Evolutionary conservation across 208 protist genomes (phyloP), one percentile per base, ranked within the genome.

Genomic region (Angomonas deanei): DNA sequence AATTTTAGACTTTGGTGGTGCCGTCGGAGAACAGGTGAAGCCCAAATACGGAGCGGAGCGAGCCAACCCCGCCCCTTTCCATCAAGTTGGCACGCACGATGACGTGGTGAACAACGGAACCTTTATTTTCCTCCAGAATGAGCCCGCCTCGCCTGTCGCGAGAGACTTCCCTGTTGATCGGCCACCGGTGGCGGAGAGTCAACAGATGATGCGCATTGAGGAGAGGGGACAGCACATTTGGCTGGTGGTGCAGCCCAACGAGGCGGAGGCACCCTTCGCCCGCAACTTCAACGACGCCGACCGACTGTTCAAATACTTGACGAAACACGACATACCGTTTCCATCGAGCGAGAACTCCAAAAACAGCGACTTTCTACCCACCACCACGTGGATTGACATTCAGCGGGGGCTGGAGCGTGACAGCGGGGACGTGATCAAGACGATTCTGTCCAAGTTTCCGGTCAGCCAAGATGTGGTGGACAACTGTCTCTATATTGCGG

Each of bases 301-400:
- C 10, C 70, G 75, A 13, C 74, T 94, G 36, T 66, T 82, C n/a
- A 24, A 56, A 0, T 89, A 91, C 64, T 38, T 82, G 48, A 23
- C 55, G 17, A 5, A 66, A 6, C 73, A 79, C 57, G 30, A 74
- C 31, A 32, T 86, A 38, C 47, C 65, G 36, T 64, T 87, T 2
- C 81, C 87, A 0, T 69, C 38, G 28, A 5, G 11, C 10, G n/a
- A 28, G 21, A 24, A 33, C 10, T 4, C n/a, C 13, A 10, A 11
- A n/a, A 8, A 6, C n/a, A 21, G 5, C 6, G 17, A 27, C 28
- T 24, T 42, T 46, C 58, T 73, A 61, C 80, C 79, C 0, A 62
- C 68, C 0, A 58, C 82, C 0, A 88, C 85, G 63, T 94, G 88
- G 85, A 72, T 94, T 21, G 88, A 94, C 46, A 78, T 94, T 23